phyloP scores from a whole-genome alignment of 2,329 filamentous ascomycete genomes.

The Bipolaris oryzae region DNA sequence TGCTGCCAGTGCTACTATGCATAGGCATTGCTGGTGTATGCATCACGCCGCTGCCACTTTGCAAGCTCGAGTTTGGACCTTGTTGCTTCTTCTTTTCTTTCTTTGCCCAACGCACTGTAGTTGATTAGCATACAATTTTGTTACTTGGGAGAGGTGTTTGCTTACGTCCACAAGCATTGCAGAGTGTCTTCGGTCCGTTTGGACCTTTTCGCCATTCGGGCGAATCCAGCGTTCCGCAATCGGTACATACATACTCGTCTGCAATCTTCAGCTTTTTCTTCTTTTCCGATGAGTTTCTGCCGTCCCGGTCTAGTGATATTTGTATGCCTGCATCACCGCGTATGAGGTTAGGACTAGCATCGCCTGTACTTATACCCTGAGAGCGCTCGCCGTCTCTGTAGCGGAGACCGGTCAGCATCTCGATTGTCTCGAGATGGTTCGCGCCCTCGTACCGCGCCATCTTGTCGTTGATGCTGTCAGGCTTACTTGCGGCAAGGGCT shows the following conservation, averaged over 20 bases:
- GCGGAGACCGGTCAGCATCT: constrained; percentile 87
- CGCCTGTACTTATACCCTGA: constrained; percentile 84
- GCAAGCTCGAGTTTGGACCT: constrained; percentile 21
- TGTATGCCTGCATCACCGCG: constrained; percentile 86
- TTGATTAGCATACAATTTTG: constrained; percentile 20
- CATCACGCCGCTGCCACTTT: constrained; percentile 18
- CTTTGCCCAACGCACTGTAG: constrained; percentile 63
- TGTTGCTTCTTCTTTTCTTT: constrained; percentile 75
- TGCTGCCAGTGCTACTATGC: constrained; percentile 42
- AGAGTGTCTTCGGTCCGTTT: constrained; percentile 89
- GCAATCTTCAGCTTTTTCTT: constrained; percentile 82
- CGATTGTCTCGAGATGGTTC: constrained; percentile 81
- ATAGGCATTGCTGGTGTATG: constrained; percentile 34
- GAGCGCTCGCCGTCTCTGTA: constrained; percentile 90
- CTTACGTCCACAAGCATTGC: constrained; percentile 89
- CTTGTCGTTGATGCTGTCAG: constrained; percentile 82
- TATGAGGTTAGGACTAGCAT: constrained; percentile 78
- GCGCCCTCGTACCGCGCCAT: constrained; percentile 80
- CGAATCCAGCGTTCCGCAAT: constrained; percentile 92
- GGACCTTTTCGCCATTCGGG: constrained; percentile 97
- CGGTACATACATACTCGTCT: constrained; percentile 92
- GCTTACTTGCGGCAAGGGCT: constrained; percentile 66
- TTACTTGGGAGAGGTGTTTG: constrained; percentile 16
- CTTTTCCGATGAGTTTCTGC: constrained; percentile 71
- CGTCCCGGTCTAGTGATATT: constrained; percentile 79